Evolutionary conservation across 345 rosid species (phyloP), one percentile per base, ranked within the genome.

Genomic region (Syzygium aromaticum): DNA sequence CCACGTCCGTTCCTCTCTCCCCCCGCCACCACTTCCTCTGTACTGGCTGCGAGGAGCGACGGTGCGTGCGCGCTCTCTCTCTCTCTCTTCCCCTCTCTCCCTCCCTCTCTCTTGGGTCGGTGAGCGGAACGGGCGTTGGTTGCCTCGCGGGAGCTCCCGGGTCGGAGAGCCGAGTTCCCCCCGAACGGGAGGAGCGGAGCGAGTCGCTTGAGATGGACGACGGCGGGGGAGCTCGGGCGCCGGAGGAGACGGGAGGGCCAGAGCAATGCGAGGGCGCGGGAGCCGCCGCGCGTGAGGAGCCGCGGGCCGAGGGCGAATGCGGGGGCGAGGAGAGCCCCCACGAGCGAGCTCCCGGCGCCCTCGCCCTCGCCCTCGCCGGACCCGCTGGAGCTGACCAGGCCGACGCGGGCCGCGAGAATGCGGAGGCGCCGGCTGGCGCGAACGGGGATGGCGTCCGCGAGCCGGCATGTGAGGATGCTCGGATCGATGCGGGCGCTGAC

Each of bases 401-500:
- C 49, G 80, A 73, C 11, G 46, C 49, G 49, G 80, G 49, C 80
- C 46, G 53, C n/a, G 86, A 19, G 33, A 64, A 84, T 87, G 84
- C 61, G 5, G 88, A 52, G 61, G 22, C 40, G 43, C 63, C 33
- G 73, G 64, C 52, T 63, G 23, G 40, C 14, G 85, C 52, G 25
- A 28, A 43, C 33, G 67, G 14, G 28, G 88, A 59, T 52, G 86
- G 49, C 73, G 84, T 52, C 77, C 0, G 57, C 3, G 86, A 87
- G 82, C 80, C 46, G 80, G 80, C 38, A 25, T 49, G 46, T 23
- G 49, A 33, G 49, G 49, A 73, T 10, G 78, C 43, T 67, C 46
- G 78, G 78, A 43, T 67, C 78, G 90, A 88, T 88, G 88, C 77
- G 38, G 53, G 73, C 78, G 85, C 77, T 51, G 85, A 54, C 19